phyloP scores from a whole-genome alignment of 768 basidiomycete species.

The Cystoderma amianthinum region DNA sequence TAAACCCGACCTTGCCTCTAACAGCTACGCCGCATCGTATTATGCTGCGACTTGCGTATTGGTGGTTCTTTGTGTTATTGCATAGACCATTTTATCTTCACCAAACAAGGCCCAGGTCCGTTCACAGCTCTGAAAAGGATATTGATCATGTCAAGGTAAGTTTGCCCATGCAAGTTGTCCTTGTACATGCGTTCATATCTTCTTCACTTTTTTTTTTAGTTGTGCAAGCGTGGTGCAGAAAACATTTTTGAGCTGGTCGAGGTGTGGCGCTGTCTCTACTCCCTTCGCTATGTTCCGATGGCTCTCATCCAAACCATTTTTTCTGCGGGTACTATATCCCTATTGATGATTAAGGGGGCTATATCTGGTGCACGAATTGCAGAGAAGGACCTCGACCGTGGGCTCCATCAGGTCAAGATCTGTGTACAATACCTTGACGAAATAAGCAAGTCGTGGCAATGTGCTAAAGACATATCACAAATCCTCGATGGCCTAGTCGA shows the following conservation, averaged over 20 bases:
- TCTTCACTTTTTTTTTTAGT: constrained; percentile 19
- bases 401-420: constrained; percentile 34
- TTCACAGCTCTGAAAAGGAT: constrained; percentile 27
- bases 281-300: constrained; percentile 50
- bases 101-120: constrained; percentile 30
- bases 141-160: constrained; percentile 49
- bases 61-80: constrained; percentile 55
- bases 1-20: constrained; percentile 37
- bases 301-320: constrained; percentile 54
- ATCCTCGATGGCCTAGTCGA: constrained; percentile 37
- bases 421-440: constrained; percentile 46
- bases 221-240: constrained; percentile 46
- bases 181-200: constrained; percentile 15
- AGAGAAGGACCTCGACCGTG: constrained; percentile 34
- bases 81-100: constrained; percentile 54
- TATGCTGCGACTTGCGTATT: constrained; percentile 49
- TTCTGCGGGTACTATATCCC: constrained; percentile 52
- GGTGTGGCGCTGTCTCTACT: constrained; percentile 45
- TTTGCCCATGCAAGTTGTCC: too few species aligned
- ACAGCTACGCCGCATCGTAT: constrained; percentile 47
- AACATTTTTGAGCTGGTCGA: constrained; percentile 47
- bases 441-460: constrained; percentile 48
- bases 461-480: constrained; percentile 39
- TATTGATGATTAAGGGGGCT: constrained; percentile 47
- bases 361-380: constrained; percentile 40